Base-by-base conservation (phyloP, 495 filamentous ascomycete genomes). In the Aspergillus sparsus region DNA sequence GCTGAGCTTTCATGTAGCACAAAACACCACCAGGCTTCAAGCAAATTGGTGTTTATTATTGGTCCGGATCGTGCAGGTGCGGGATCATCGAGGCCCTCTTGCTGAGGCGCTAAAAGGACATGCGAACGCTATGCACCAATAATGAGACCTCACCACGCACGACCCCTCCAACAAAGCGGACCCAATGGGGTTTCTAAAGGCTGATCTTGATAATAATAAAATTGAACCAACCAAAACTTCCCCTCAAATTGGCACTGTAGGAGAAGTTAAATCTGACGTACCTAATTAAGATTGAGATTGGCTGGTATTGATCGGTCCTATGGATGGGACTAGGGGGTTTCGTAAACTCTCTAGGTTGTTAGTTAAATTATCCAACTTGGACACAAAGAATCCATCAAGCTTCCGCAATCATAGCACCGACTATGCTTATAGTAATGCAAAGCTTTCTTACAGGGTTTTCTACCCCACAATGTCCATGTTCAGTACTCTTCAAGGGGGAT, bases 21-120 rank as follows among this genome's bases (percentile, higher is more conserved):
- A 18, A n/a, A 47, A 18, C 39, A 42, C 39, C 45, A 55, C 18
- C 59, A 52, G 59, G 46, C 59, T 56, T 16, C 52, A 18, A 55
- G 13, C 42, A 63, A 59, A 58, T 32, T 16, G 49, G 41, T 31
- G 54, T 18, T 10, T 45, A 44, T 63, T 54, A 63, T 63, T 63
- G 61, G 61, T 37, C 50, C 39, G 55, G 49, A 35, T 50, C 27
- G 44, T 35, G 42, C 44, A 37, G 50, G 34, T 56, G 49, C 54
- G 49, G 45, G 49, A 27, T 27, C 21, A 27, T 55, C 44, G 37
- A 33, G n/a, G 54, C 42, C 42, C 51, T 27, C n/a, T 21, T 42
- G 18, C 44, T 35, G 49, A 53, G 42, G 49, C 55, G 50, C 60
- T 62, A 62, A 54, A 34, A 32, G 5, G 49, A 47, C 35, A 46